Conservation (phyloP, 1,284 basidiomycete species). For the Boletus mariae region DNA sequence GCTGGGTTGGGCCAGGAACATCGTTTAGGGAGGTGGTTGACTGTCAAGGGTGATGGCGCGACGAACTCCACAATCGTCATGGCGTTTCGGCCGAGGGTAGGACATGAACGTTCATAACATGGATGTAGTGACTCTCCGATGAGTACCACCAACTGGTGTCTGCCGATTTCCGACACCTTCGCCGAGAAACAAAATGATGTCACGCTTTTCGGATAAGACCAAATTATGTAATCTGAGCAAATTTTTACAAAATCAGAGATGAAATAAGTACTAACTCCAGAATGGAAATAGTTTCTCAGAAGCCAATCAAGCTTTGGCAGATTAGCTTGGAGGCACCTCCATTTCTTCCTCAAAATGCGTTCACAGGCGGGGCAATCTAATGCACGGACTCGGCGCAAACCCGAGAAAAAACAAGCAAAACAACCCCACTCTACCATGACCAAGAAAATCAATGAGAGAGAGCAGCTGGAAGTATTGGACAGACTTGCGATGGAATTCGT, state of each 20-base stretch:
- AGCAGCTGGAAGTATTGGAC: conserved; percentile 54
- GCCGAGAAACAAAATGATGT: background rate
- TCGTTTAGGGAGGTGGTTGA: conserved; percentile 86
- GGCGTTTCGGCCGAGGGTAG: conserved; percentile 23
- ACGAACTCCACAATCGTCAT: conserved; percentile 74
- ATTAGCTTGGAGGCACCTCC: background rate
- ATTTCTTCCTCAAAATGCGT: conserved; percentile 11
- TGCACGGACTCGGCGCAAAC: conserved; percentile 10
- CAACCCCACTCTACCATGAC: conserved; percentile 30
- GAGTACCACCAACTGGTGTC: background rate
- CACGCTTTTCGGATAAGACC: too few species aligned
- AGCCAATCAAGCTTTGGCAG: background rate
- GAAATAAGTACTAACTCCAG: too few species aligned
- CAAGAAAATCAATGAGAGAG: conserved; percentile 49
- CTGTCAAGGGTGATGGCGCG: conserved; percentile 63
- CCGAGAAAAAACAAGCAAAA: conserved; percentile 15
- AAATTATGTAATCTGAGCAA: too few species aligned
- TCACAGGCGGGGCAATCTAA: conserved; percentile 19
- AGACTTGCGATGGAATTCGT: conserved; percentile 54
- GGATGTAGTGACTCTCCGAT: background rate
- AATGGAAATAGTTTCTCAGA: background rate
- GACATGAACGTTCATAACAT: conserved; percentile 5
- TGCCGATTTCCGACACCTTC: too few species aligned
- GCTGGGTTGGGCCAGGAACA: conserved; percentile 87
- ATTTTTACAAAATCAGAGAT: too few species aligned